Evolutionary conservation across 169 alveolate genomes (phyloP).

Genomic region (Plasmodium berghei): DNA sequence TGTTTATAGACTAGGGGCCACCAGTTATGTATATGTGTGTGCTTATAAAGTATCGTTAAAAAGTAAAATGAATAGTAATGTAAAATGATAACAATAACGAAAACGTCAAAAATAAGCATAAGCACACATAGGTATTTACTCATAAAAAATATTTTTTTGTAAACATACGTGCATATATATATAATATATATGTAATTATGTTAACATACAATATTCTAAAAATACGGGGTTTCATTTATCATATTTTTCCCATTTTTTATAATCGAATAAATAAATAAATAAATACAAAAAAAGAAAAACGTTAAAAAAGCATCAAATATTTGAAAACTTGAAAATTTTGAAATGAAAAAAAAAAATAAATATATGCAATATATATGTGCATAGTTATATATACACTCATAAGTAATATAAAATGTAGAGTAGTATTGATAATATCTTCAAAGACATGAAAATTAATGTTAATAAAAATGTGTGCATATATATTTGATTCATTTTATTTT

Average conservation of each 20-base stretch:
- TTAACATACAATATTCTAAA: background rate
- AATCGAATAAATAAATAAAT: background rate
- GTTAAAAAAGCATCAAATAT: constrained; percentile 45
- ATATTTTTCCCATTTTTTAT: background rate
- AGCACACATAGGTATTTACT: background rate
- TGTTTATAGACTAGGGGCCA: background rate
- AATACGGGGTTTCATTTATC: background rate
- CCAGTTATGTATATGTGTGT: background rate
- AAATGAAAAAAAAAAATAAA: constrained; percentile 13
- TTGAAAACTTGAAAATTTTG: constrained; percentile 3
- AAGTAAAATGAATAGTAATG: background rate
- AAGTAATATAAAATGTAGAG: no score
- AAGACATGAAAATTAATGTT: constrained; percentile 10
- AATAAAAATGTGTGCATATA: constrained; percentile 4
- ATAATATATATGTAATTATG: background rate
- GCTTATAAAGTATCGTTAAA: background rate
- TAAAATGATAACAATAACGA: background rate
- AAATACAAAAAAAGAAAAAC: constrained; percentile 21
- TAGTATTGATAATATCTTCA: constrained; percentile 16
- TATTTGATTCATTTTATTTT: constrained; percentile 19
- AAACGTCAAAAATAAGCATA: background rate
- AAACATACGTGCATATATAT: background rate
- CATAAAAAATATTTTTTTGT: background rate
- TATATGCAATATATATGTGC: background rate
- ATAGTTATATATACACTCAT: no score